A percentile compares a stretch with the other conserved stretches of the same genome.
Conservation (phyloP, 73 alveolate species). For the Durusdinium trenchii region DNA sequence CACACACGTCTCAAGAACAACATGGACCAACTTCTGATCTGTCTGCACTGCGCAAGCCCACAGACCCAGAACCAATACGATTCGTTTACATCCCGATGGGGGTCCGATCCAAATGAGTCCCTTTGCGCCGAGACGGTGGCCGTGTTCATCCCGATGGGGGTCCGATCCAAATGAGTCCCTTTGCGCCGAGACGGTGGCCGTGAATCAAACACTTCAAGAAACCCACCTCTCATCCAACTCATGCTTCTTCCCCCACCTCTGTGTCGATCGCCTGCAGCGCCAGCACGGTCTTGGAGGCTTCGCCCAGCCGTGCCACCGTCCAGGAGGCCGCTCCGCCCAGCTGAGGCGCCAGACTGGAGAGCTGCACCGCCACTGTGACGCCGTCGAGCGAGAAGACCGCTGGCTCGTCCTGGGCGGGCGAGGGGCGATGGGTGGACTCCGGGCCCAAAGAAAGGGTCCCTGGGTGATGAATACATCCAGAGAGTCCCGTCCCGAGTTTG, state of each 20-base stretch:
- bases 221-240: no score
- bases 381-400: neutral
- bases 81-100: neutral
- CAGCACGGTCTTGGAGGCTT: neutral
- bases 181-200: neutral
- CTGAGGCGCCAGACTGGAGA: neutral
- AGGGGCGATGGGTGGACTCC: neutral
- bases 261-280: neutral
- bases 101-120: neutral
- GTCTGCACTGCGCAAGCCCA: no score
- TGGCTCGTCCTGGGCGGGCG: neutral
- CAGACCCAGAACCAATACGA: no score
- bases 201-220: neutral
- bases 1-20: neutral
- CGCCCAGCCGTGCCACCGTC: neutral
- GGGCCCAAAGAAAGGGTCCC: neutral
- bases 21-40: neutral
- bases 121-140: neutral
- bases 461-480: neutral
- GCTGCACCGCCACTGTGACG: neutral
- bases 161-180: neutral
- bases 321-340: neutral
- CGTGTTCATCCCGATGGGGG: neutral
- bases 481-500: neutral
- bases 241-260: neutral